Evolutionary conservation across 371 early-diverging fungal species (phyloP), one percentile per base, ranked within the genome.

Genomic region (Syncephalastrum sp.): DNA sequence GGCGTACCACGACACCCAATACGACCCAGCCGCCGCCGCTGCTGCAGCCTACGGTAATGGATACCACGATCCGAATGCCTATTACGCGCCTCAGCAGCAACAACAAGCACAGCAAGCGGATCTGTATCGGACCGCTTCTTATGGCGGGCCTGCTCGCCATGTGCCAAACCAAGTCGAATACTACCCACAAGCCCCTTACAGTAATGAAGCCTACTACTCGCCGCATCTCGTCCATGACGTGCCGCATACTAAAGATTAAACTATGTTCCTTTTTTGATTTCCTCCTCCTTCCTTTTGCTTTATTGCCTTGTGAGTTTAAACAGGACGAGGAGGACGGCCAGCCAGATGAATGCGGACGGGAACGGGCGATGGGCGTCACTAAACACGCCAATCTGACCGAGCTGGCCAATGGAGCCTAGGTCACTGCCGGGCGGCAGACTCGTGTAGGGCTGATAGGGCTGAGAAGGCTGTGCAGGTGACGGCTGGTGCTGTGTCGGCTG

Each of bases 301-400:
- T 53, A 41, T 43, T 53, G 27, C 45, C 38, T 33, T 6, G 38
- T 33, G 38, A 33, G 6, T 33, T 33, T 33, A 2, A 33, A 33
- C 38, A 33, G 38, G 6, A 33, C 38, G 10, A 33, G 10, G 10
- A 33, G 38, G 38, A 33, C 38, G 38, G 38, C 38, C 38, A 33
- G 10, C 38, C 38, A 33, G 38, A 33, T 33, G 10, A 33, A 33
- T 33, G 38, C 38, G 1, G 38, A 33, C 10, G 38, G 38, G 10
- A 33, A 12, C 12, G 38, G 38, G 8, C 38, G 38, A 10, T 33
- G 38, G 15, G 57, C 13, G n/a, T 42, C 59, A 41, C 52, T 59
- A 42, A 59, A 59, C 5, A 59, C 53, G 24, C 59, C 59, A 46
- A 59, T 59, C 25, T 59, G 59, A 8, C 57, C 57, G n/a, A 57